phyloP scores from a whole-genome alignment of 495 filamentous ascomycete species.

The Staphylotrichum longicolle region DNA sequence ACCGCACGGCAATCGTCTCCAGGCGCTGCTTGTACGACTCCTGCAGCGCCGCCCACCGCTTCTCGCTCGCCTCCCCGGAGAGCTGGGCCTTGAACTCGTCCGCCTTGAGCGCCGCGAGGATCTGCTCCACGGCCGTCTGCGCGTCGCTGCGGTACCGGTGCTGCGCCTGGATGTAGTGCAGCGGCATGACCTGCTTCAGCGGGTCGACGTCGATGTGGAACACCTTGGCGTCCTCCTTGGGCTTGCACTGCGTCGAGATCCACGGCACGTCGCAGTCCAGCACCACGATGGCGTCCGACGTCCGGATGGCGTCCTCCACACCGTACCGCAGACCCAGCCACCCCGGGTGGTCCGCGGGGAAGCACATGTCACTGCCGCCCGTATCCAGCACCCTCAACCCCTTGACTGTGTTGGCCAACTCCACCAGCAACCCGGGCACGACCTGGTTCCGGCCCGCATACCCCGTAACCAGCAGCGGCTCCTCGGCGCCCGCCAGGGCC shows the following conservation, averaged over 20 bases:
- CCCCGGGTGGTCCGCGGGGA: constrained; percentile 72
- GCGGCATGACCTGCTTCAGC: constrained; percentile 81
- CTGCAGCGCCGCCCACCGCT: constrained; percentile 56
- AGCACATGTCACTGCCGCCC: constrained; percentile 92
- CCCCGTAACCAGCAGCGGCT: constrained; percentile 78
- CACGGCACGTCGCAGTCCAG: constrained; percentile 77
- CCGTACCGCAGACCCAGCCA: constrained; percentile 77
- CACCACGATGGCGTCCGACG: constrained; percentile 81
- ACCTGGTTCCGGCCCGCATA: constrained; percentile 75
- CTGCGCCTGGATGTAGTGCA: constrained; percentile 74
- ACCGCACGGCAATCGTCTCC: constrained; percentile 54
- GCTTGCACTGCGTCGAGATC: constrained; percentile 62
- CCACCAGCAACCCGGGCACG: constrained; percentile 69
- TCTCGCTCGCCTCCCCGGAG: constrained; percentile 43
- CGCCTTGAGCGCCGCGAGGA: constrained; percentile 56
- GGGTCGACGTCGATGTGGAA: constrained; percentile 87
- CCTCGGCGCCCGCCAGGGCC: constrained; percentile 67
- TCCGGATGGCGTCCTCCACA: constrained; percentile 67
- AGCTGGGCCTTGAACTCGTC: constrained; percentile 50
- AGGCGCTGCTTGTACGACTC: constrained; percentile 60
- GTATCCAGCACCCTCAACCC: constrained; percentile 85
- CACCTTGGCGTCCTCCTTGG: constrained; percentile 59
- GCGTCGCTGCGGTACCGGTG: constrained; percentile 75
- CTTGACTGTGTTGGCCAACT: constrained; percentile 71
- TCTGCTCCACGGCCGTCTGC: constrained; percentile 67